phyloP scores from a whole-genome alignment of 257 asterid genomes.

The Solanum piurae region DNA sequence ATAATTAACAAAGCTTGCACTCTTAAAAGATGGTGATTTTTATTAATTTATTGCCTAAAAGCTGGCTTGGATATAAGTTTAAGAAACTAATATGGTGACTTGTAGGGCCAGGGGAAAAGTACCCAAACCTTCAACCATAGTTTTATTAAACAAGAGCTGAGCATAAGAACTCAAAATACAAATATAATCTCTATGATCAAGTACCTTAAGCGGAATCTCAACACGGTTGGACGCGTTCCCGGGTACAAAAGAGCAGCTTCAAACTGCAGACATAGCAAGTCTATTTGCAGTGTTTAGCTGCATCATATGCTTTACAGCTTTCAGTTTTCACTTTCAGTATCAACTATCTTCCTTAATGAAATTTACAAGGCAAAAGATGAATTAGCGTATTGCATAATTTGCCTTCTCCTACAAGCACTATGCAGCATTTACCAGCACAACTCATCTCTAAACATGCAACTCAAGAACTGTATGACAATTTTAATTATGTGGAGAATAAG shows the following conservation, averaged over 20 bases:
- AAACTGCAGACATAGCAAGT: conserved; percentile 26
- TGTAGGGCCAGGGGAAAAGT: background rate
- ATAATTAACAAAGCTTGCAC: background rate
- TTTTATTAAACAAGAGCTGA: background rate
- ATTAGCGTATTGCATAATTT: too few relatives aligned
- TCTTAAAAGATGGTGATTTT: background rate
- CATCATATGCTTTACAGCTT: too few relatives aligned
- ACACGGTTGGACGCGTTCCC: conserved; percentile 72
- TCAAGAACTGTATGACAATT: too few relatives aligned
- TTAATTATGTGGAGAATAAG: too few relatives aligned
- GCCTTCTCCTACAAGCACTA: too few relatives aligned
- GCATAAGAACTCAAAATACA: background rate
- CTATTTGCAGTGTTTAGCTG: too few relatives aligned
- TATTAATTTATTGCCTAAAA: background rate
- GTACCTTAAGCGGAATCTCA: conserved; percentile 81
- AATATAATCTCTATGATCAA: background rate
- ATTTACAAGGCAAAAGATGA: too few relatives aligned
- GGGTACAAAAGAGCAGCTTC: conserved; percentile 93
- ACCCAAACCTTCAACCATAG: background rate
- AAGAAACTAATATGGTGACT: background rate
- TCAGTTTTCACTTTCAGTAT: too few relatives aligned
- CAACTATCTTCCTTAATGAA: too few relatives aligned
- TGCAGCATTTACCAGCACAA: too few relatives aligned
- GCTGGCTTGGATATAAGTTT: background rate
- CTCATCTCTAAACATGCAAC: too few relatives aligned